Conservation (phyloP, 805 yeast species). For the Clavispora fructus region DNA sequence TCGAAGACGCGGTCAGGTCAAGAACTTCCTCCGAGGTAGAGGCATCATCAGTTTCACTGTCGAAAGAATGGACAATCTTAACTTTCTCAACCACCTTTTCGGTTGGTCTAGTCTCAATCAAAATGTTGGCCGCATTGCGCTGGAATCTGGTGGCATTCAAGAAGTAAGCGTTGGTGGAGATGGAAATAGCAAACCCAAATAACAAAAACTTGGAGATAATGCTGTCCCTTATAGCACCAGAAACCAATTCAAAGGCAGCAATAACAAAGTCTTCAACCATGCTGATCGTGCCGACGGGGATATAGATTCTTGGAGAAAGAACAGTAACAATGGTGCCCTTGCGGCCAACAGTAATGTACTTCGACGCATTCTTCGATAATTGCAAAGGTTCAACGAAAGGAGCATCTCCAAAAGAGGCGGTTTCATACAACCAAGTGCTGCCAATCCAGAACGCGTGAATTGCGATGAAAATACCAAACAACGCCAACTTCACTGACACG, state of each 20-base stretch:
- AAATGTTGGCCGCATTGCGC: constrained; percentile 37
- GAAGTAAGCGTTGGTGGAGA: constrained; percentile 77
- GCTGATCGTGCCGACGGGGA: constrained; percentile 51
- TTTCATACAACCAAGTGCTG: constrained; percentile 56
- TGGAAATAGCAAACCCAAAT: constrained; percentile 66
- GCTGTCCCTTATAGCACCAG: constrained; percentile 71
- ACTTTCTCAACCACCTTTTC: constrained; percentile 19
- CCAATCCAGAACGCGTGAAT: constrained; percentile 67
- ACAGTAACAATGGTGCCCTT: constrained; percentile 55
- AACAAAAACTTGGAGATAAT: constrained; percentile 73
- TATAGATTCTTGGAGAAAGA: constrained; percentile 51
- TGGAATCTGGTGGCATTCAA: constrained; percentile 80
- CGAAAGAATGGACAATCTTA: neutral
- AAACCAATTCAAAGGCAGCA: constrained; percentile 48
- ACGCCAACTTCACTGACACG: constrained; percentile 53
- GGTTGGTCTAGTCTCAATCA: constrained; percentile 32
- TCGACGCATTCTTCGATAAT: constrained; percentile 38
- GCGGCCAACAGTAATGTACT: constrained; percentile 40
- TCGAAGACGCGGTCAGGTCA: constrained; percentile 19
- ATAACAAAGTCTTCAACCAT: constrained; percentile 59
- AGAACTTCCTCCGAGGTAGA: constrained; percentile 20
- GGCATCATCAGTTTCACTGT: constrained; percentile 11
- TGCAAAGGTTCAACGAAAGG: constrained; percentile 13
- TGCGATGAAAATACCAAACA: constrained; percentile 54
- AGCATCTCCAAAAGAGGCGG: constrained; percentile 10